Conservation (phyloP, 495 filamentous ascomycete genomes). For the Penicillium psychrofluorescens region DNA sequence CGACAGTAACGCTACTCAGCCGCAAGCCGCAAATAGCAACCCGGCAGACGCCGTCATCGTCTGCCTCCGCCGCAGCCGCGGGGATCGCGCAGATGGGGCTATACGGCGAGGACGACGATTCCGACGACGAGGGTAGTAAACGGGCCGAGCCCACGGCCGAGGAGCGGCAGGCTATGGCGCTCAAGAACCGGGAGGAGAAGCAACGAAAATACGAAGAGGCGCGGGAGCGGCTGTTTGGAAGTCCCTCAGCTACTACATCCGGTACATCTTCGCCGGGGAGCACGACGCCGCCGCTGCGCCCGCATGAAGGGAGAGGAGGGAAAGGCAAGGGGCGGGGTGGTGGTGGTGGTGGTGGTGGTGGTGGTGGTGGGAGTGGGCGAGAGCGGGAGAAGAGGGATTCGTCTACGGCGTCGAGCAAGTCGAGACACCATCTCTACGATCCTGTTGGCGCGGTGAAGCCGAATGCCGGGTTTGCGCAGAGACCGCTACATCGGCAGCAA, state of each 20-base stretch:
- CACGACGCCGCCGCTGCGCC: conserved; percentile 54
- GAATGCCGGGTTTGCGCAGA: conserved; percentile 44
- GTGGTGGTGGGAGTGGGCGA: conserved; percentile 18
- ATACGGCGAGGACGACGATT: conserved; percentile 55
- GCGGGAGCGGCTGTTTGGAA: conserved; percentile 76
- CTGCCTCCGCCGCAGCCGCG: conserved; percentile 33
- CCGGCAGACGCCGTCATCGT: conserved; percentile 14
- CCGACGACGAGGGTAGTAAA: conserved; percentile 56
- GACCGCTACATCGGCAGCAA: conserved; percentile 32
- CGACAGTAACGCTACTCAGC: conserved; percentile 71
- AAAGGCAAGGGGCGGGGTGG: conserved; percentile 33
- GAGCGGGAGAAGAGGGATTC: conserved; percentile 38
- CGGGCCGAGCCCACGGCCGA: conserved; percentile 54
- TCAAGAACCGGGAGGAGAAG: conserved; percentile 77
- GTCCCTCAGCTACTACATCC: conserved; percentile 36
- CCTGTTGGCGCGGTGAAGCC: conserved; percentile 60
- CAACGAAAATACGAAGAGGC: conserved; percentile 82
- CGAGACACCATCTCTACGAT: conserved; percentile 58
- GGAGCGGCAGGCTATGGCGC: conserved; percentile 64
- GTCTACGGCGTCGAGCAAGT: conserved; percentile 36
- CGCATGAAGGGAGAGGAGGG: conserved; percentile 28
- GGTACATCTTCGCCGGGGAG: conserved; percentile 52
- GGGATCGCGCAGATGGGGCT: conserved; percentile 50
- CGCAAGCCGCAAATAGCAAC: conserved; percentile 59
- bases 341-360: conserved; percentile 28